Evolutionary conservation across 192 early-diverging fungal species (phyloP), one percentile per base, ranked within the genome.

Genomic region (Mortierella alpina): DNA sequence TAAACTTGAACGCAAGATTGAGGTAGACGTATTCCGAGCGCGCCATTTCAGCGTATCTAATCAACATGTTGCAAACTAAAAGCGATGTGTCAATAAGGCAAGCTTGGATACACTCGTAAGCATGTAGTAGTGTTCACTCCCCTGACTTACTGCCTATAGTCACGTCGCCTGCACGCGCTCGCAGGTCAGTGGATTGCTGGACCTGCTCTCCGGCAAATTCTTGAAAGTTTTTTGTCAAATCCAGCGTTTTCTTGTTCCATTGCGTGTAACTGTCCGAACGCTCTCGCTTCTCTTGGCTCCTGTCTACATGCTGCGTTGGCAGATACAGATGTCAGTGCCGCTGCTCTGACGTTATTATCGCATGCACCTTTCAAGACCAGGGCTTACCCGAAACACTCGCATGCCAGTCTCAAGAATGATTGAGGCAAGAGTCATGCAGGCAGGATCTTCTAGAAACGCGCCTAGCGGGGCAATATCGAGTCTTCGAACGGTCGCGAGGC

Each of bases 41-140:
- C 0, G 77, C 62, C 8, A 64, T 66, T 14, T 68, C 54, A 17
- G 66, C 70, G 45, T 63, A 80, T 7, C 51, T 53, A 46, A 67
- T 40, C 10, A 80, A 31, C 60, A 80, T 72, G 42, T 80, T 80
- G 53, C 70, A 72, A 17, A 72, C 77, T 80, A 50, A 5, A 12
- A 41, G 14, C n/a, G 3, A n/a, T 31, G 1, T 31, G 31, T 31
- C 31, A 31, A 31, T 3, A 31, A 31, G 31, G 31, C 23, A 1
- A 18, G 41, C 20, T 11, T 7, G 15, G 17, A 47, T 41, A 8
- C 10, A 9, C n/a, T 6, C 40, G 31, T 13, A 46, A 15, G 42
- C 31, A 31, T 31, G 31, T 3, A 49, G 18, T 18, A 55, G 14
- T 59, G 66, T 23, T 74, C 66, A 51, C 53, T 66, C 72, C 72